Evolutionary conservation across 768 basidiomycete genomes (phyloP).

Genomic region (Naganishia vaughanmartiniae): DNA sequence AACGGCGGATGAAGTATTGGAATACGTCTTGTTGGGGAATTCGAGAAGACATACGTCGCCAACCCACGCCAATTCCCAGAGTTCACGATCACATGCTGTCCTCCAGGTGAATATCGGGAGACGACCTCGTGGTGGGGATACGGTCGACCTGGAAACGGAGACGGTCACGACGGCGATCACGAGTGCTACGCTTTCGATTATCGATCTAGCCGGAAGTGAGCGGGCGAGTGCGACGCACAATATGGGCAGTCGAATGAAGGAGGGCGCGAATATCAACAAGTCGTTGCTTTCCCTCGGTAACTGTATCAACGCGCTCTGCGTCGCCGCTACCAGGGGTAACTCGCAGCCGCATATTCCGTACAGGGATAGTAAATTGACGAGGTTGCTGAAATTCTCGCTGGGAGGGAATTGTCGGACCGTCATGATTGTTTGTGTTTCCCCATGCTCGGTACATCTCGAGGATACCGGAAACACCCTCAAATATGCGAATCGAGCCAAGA

Average conservation of each 20-base stretch:
- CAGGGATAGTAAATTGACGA: slow-evolving; percentile 96
- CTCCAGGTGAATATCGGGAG: slow-evolving; percentile 91
- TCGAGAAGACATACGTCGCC: slow-evolving; percentile 82
- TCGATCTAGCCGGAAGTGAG: slow-evolving; percentile 96
- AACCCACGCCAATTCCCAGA: slow-evolving; percentile 93
- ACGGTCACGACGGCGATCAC: slow-evolving; percentile 58
- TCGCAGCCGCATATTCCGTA: slow-evolving; percentile 83
- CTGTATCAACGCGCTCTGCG: slow-evolving; percentile 97
- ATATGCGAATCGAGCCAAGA: slow-evolving; percentile 95
- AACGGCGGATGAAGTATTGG: slow-evolving; percentile 87
- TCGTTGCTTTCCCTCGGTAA: slow-evolving; percentile 94
- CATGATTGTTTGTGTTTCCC: slow-evolving; percentile 97
- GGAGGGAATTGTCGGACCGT: slow-evolving; percentile 99
- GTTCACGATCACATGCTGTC: slow-evolving; percentile 95
- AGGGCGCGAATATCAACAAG: slow-evolving; percentile 99
- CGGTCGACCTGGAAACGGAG: slow-evolving; percentile 73
- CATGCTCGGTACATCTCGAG: slow-evolving; percentile 91
- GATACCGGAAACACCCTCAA: slow-evolving; percentile 97
- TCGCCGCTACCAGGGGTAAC: slow-evolving; percentile 65
- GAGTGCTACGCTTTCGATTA: slow-evolving; percentile 84
- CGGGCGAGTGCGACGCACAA: slow-evolving; percentile 93
- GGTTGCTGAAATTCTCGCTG: slow-evolving; percentile 92
- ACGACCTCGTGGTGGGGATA: slow-evolving; percentile 68
- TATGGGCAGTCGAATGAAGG: slow-evolving; percentile 96
- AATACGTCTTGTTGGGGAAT: slow-evolving; percentile 87